phyloP scores from a whole-genome alignment of 2,329 filamentous ascomycete species.

The Daldinia eschscholtzii region DNA sequence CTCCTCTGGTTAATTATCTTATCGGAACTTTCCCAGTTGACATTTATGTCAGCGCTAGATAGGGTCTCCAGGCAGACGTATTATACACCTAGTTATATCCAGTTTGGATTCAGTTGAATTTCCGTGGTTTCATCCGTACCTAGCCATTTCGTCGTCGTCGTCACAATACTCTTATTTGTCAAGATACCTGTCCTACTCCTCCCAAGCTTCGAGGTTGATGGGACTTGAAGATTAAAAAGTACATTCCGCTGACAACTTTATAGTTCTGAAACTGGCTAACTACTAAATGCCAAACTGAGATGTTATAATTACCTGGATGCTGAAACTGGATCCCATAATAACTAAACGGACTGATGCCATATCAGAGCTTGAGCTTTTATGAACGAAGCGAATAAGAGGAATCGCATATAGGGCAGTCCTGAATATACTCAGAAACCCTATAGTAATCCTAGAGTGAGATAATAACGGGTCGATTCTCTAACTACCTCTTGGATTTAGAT shows the following conservation, averaged over 20 bases:
- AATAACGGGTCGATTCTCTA: not conserved
- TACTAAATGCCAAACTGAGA: not conserved
- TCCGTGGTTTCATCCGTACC: not conserved
- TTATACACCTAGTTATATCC: not conserved
- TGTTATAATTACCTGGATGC: not conserved
- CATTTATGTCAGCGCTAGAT: not conserved
- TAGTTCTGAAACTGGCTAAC: constrained; percentile 9
- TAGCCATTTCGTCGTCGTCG: not conserved
- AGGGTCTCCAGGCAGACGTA: not conserved
- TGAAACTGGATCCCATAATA: not conserved
- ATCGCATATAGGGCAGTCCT: not conserved
- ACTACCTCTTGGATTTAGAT: not conserved
- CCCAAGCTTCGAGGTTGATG: not conserved
- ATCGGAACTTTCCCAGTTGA: not conserved
- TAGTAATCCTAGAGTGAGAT: constrained; percentile 1
- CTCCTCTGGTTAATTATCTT: not conserved
- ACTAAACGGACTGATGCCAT: not conserved
- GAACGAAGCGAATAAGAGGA: constrained; percentile 6
- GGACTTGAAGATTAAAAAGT: not conserved
- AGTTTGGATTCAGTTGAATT: not conserved
- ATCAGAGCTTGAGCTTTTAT: not conserved
- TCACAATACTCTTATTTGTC: not conserved
- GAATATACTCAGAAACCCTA: constrained; percentile 1
- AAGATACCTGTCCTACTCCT: not conserved
- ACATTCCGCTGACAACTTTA: not conserved